These are phyloP conservation scores for Pharus latifolius DNA, from an alignment of 176 grass and related monocot genomes.

Conservation along the genomic window DNA sequence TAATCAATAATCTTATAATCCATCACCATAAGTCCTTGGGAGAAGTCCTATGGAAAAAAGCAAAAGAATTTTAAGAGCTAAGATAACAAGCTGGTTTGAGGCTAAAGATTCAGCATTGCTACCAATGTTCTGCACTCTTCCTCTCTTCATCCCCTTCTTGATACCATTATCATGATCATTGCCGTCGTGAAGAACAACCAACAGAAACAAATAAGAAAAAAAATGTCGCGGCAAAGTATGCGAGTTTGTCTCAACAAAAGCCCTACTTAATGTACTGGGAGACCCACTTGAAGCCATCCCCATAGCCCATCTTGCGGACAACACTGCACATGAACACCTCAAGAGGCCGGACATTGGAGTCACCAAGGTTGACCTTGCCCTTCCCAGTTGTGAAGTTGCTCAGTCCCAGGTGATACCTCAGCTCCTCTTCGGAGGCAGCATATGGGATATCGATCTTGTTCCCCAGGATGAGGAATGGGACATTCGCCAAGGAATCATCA, in stretches of 20 bases:
- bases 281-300: constrained; percentile 65
- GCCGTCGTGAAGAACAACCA: constrained; percentile 16
- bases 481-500: constrained; percentile 58
- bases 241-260: not conserved
- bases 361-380: constrained; percentile 60
- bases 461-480: constrained; percentile 67
- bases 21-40: constrained; percentile 23
- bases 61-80: constrained; percentile 32
- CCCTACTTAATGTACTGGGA: constrained; percentile 80
- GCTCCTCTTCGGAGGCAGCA: constrained; percentile 70
- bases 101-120: constrained; percentile 20
- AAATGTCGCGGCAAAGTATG: constrained; percentile 15
- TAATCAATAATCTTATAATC: constrained; percentile 38
- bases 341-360: constrained; percentile 63
- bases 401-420: constrained; percentile 62
- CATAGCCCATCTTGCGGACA: constrained; percentile 81
- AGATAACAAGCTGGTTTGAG: constrained; percentile 36
- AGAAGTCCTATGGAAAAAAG: constrained; percentile 38
- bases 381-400: constrained; percentile 75
- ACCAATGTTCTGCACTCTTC: constrained; percentile 23
- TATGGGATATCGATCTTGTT: constrained; percentile 77
- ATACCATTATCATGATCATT: constrained; percentile 25
- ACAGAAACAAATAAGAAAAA: constrained; percentile 31
- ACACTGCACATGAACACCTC: constrained; percentile 83
- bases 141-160: constrained; percentile 29